These are phyloP conservation scores for Phytophthora cactorum DNA, from an alignment of 352 stramenopile species.

Conservation along the genomic window DNA sequence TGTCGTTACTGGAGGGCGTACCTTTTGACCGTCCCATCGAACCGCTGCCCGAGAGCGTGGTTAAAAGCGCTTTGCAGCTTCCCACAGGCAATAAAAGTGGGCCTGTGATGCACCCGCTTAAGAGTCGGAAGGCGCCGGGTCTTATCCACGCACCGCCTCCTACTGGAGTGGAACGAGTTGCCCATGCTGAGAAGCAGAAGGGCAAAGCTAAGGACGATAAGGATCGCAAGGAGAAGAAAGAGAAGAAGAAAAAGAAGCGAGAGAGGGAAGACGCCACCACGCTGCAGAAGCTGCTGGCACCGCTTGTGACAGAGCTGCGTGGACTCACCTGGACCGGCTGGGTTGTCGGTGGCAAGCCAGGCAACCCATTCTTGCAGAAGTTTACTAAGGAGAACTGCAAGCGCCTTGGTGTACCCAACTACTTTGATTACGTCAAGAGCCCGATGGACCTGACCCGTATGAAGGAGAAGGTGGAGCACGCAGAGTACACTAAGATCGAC, in stretches of 20 bases:
- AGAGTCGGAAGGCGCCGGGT: conserved; percentile 51
- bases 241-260: conserved; percentile 86
- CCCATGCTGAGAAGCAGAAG: conserved; percentile 57
- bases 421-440: conserved; percentile 85
- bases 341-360: conserved; percentile 74
- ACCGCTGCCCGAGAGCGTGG: conserved; percentile 66
- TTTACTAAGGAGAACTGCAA: conserved; percentile 90
- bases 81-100: conserved; percentile 64
- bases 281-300: conserved; percentile 79
- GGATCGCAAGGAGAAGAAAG: conserved; percentile 83
- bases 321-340: conserved; percentile 76
- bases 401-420: conserved; percentile 79
- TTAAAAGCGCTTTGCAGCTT: conserved; percentile 77
- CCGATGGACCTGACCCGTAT: conserved; percentile 87
- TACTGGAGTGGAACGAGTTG: conserved; percentile 40
- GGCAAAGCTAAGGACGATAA: conserved; percentile 69
- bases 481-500: conserved; percentile 79
- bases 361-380: conserved; percentile 86
- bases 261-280: conserved; percentile 72
- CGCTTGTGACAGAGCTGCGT: conserved; percentile 67
- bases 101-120: conserved; percentile 55
- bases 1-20: conserved; percentile 68
- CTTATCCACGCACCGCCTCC: conserved; percentile 73
- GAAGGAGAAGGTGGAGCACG: conserved; percentile 82
- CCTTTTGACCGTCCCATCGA: conserved; percentile 86